These are phyloP conservation scores for Cutaneotrichosporon dermatis DNA, from an alignment of 1,284 basidiomycete species.

Conservation along the genomic window DNA sequence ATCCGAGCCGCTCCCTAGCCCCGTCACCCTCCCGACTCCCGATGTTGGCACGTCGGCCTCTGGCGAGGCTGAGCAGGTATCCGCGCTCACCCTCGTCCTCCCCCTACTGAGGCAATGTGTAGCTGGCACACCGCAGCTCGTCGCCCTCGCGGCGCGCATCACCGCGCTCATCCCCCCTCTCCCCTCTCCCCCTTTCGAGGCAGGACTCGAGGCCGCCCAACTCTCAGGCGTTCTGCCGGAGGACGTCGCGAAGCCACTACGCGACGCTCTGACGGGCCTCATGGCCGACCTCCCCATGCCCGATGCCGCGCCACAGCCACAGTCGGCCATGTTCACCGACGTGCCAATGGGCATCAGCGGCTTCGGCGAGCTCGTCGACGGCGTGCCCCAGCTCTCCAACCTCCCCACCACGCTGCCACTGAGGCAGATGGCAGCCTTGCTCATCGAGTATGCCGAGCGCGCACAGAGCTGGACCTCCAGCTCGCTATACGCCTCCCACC, in stretches of 20 bases:
- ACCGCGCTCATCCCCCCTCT: slow-evolving; percentile 30
- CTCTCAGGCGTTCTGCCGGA: slow-evolving; percentile 33
- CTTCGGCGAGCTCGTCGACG: slow-evolving; percentile 6
- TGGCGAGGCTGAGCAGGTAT: slow-evolving; percentile 9
- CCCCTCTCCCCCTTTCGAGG: slow-evolving; percentile 41
- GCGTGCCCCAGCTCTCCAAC: not conserved
- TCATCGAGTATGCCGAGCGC: slow-evolving; percentile 24
- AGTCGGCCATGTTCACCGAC: not conserved
- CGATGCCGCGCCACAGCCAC: slow-evolving; percentile 1
- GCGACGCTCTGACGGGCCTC: slow-evolving; percentile 33
- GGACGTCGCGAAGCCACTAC: slow-evolving; percentile 29
- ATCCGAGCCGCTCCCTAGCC: slow-evolving; percentile 11
- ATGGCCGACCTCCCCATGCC: slow-evolving; percentile 37
- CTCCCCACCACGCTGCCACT: slow-evolving; percentile 16
- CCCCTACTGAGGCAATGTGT: slow-evolving; percentile 33
- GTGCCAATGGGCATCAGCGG: not conserved
- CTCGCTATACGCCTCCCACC: slow-evolving; percentile 2
- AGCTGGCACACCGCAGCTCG: slow-evolving; percentile 11
- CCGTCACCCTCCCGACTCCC: slow-evolving; percentile 15
- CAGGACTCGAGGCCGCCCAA: slow-evolving; percentile 39
- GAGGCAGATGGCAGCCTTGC: slow-evolving; percentile 17
- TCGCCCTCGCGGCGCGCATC: slow-evolving; percentile 24
- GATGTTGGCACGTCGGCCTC: slow-evolving; percentile 28
- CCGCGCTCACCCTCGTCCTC: slow-evolving; percentile 32
- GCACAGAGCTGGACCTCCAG: slow-evolving; percentile 14